These are phyloP conservation scores for Laguncularia racemosa DNA, from an alignment of 345 rosid species.

Conservation along the genomic window DNA sequence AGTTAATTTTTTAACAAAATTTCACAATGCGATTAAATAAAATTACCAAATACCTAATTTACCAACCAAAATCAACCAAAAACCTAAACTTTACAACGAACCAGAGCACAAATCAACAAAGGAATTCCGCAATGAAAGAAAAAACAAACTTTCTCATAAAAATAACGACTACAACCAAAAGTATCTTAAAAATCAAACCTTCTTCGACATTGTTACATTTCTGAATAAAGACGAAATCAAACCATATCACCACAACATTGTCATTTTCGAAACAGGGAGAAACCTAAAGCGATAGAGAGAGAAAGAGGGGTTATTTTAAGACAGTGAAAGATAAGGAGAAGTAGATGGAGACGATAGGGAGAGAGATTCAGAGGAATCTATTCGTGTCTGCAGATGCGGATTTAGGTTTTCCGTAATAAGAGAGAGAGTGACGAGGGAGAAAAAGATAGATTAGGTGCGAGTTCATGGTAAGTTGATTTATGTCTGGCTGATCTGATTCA, in stretches of 20 bases:
- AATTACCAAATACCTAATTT: no score
- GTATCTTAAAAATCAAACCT: slow-evolving; percentile 3
- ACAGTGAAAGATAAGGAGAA: neutral
- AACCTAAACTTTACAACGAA: no score
- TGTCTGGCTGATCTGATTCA: no score
- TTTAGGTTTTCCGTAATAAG: slow-evolving; percentile 23
- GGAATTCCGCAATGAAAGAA: neutral
- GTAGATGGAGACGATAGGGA: slow-evolving; percentile 9
- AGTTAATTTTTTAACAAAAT: no score
- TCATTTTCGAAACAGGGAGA: slow-evolving; percentile 7
- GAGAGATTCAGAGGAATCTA: slow-evolving; percentile 14
- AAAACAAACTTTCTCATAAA: neutral
- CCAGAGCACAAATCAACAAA: no score
- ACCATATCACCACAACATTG: slow-evolving; percentile 4
- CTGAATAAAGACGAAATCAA: slow-evolving; percentile 8
- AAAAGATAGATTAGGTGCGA: neutral
- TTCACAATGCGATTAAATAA: no score
- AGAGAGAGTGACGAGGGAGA: slow-evolving; percentile 8
- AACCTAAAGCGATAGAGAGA: slow-evolving; percentile 2
- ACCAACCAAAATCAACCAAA: no score
- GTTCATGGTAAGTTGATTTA: neutral
- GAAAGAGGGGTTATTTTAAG: neutral
- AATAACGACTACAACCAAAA: no score
- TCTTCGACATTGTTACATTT: slow-evolving; percentile 16
- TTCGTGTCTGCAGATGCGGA: neutral